Evolutionary conservation across 2,329 filamentous ascomycete species (phyloP).

Genomic region (Sclerotinia minor): DNA sequence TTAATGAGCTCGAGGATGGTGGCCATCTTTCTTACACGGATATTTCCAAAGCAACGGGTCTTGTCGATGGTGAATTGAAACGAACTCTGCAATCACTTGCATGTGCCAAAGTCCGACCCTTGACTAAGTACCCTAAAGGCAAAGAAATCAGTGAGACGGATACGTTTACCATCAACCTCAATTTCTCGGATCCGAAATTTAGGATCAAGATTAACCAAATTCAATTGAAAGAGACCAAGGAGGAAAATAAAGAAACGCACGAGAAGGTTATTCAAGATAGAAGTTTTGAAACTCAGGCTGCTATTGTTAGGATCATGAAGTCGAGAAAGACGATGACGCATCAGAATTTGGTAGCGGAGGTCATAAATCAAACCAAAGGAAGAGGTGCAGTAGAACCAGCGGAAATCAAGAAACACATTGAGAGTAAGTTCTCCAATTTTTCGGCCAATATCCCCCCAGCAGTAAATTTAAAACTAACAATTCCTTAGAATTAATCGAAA

Average conservation of each 20-base stretch:
- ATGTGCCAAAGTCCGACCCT: constrained; percentile 81
- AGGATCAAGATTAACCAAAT: constrained; percentile 99
- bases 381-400: constrained; percentile 80
- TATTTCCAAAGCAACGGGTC: constrained; percentile 71
- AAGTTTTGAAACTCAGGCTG: constrained; percentile 95
- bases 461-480: constrained; percentile 38
- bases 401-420: constrained; percentile 97
- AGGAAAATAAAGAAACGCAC: constrained; percentile 93
- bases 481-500: constrained; percentile 69
- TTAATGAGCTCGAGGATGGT: constrained; percentile 68
- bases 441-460: constrained; percentile 22
- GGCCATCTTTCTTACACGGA: constrained; percentile 72
- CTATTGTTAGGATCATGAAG: constrained; percentile 97
- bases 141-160: constrained; percentile 77
- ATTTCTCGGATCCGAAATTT: constrained; percentile 78
- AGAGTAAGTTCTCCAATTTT: constrained; percentile 59
- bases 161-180: constrained; percentile 77
- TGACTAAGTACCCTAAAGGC: constrained; percentile 82
- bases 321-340: constrained; percentile 84
- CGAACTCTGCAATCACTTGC: constrained; percentile 94
- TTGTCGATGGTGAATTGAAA: constrained; percentile 75
- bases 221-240: constrained; percentile 91
- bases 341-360: constrained; percentile 83
- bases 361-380: constrained; percentile 85
- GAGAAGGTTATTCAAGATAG: constrained; percentile 85